Conservation (phyloP, 2,329 filamentous ascomycete species). For the Cladophialophora psammophila region DNA sequence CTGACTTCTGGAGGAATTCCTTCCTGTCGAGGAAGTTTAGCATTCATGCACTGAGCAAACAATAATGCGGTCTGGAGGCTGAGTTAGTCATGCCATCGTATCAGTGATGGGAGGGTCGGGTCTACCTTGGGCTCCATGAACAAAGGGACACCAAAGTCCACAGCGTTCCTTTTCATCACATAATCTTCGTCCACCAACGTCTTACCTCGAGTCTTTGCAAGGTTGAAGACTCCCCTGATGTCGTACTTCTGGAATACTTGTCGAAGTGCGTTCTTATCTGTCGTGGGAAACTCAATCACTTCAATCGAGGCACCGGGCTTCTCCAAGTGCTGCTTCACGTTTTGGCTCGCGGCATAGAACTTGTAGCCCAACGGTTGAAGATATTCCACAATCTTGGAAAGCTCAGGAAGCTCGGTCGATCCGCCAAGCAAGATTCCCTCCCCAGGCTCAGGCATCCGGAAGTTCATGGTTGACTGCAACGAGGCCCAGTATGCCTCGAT, state of each 20-base stretch:
- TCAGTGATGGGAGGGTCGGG: slow-evolving; percentile 7
- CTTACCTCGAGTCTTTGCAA: slow-evolving; percentile 83
- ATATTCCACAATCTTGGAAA: slow-evolving; percentile 84
- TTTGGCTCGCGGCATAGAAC: slow-evolving; percentile 81
- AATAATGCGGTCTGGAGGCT: slow-evolving; percentile 81
- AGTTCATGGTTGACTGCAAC: slow-evolving; percentile 98
- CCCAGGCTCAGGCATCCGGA: slow-evolving; percentile 91
- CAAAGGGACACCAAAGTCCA: slow-evolving; percentile 95
- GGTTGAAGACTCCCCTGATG: slow-evolving; percentile 94
- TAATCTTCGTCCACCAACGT: slow-evolving; percentile 92
- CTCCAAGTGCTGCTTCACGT: slow-evolving; percentile 86
- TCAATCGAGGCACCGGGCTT: slow-evolving; percentile 64
- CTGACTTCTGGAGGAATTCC: slow-evolving; percentile 91
- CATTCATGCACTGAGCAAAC: slow-evolving; percentile 95
- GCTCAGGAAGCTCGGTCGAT: slow-evolving; percentile 73
- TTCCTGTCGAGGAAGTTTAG: slow-evolving; percentile 88
- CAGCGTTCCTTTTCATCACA: slow-evolving; percentile 96
- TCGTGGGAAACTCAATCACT: slow-evolving; percentile 94
- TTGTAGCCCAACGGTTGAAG: slow-evolving; percentile 91
- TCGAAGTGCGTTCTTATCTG: slow-evolving; percentile 91
- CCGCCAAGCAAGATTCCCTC: slow-evolving; percentile 96
- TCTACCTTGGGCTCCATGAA: slow-evolving; percentile 58
- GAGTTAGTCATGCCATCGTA: slow-evolving; percentile 44
- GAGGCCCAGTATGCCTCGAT: slow-evolving; percentile 98
- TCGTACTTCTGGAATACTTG: slow-evolving; percentile 98